These are phyloP conservation scores for Smithsoniella earleae DNA, from an alignment of 163 green algal species.

Conservation along the genomic window DNA sequence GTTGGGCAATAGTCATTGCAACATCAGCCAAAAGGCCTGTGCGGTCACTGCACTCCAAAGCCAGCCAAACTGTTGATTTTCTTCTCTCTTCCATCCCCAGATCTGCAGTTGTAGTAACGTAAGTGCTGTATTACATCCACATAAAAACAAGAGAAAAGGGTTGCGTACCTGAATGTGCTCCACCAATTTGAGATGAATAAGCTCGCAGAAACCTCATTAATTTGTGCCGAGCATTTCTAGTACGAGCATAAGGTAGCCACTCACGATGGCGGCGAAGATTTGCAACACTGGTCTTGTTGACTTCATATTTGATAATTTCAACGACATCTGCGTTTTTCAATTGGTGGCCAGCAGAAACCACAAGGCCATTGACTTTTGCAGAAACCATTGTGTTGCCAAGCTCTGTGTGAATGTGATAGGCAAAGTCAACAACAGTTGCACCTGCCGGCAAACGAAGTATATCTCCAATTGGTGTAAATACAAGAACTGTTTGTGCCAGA, in stretches of 20 bases:
- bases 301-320: conserved; percentile 59
- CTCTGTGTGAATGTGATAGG: conserved; percentile 75
- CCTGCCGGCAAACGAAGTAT: conserved; percentile 67
- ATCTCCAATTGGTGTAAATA: conserved; percentile 78
- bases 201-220: conserved; percentile 57
- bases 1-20: conserved; percentile 41
- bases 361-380: conserved; percentile 60
- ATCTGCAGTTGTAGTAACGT: not conserved
- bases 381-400: conserved; percentile 68
- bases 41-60: conserved; percentile 46
- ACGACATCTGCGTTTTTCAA: conserved; percentile 73
- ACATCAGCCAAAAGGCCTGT: conserved; percentile 53
- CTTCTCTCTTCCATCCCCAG: not conserved
- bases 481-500: conserved; percentile 61
- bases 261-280: conserved; percentile 33
- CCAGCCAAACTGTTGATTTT: conserved; percentile 39
- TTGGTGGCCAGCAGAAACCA: conserved; percentile 42
- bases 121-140: too few species aligned
- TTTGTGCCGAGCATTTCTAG: conserved; percentile 57
- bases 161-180: too few species aligned
- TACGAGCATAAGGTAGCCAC: conserved; percentile 43
- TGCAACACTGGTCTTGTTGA: conserved; percentile 32
- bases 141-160: too few species aligned
- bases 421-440: conserved; percentile 80
- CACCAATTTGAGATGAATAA: too few species aligned